Percentiles rank a stretch among this genome's conserved stretches.
Evolutionary conservation across 2,329 filamentous ascomycete species (phyloP).

Genomic region (Lasiodiplodia sp.): DNA sequence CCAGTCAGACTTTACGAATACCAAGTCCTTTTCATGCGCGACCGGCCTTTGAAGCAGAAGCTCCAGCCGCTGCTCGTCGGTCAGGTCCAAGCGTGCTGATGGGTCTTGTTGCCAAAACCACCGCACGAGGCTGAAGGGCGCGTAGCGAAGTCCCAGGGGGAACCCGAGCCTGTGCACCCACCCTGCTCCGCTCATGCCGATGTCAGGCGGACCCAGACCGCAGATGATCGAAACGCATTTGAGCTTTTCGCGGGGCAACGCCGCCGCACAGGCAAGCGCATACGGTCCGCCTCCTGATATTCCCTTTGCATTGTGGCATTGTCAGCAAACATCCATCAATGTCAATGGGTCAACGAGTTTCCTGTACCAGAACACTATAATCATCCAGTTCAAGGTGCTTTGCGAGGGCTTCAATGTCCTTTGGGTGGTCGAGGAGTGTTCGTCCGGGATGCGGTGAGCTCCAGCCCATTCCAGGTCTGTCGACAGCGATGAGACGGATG

Average conservation of each 20-base stretch:
- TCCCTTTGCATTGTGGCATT: constrained; percentile 34
- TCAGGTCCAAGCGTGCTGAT: constrained; percentile 42
- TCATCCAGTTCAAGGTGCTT: constrained; percentile 35
- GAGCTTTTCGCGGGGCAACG: constrained; percentile 36
- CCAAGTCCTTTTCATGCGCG: constrained; percentile 37
- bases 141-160: constrained; percentile 41
- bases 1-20: constrained; percentile 36
- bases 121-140: constrained; percentile 33
- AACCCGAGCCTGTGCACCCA: constrained; percentile 40
- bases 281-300: constrained; percentile 45
- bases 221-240: constrained; percentile 40
- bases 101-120: constrained; percentile 40
- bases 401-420: constrained; percentile 38
- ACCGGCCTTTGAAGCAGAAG: constrained; percentile 33
- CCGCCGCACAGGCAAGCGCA: constrained; percentile 40
- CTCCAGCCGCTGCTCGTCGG: constrained; percentile 42
- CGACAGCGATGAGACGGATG: constrained; percentile 38
- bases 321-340: constrained; percentile 20
- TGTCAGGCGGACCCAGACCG: constrained; percentile 46
- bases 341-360: too few species aligned
- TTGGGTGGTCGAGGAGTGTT: constrained; percentile 37
- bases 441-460: constrained; percentile 37
- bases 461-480: constrained; percentile 42
- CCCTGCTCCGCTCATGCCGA: constrained; percentile 43
- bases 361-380: constrained; percentile 40